Evolutionary conservation across 208 protist genomes (phyloP), one percentile per base, ranked within the genome.

Genomic region (Blastocrithidia nonstop): DNA sequence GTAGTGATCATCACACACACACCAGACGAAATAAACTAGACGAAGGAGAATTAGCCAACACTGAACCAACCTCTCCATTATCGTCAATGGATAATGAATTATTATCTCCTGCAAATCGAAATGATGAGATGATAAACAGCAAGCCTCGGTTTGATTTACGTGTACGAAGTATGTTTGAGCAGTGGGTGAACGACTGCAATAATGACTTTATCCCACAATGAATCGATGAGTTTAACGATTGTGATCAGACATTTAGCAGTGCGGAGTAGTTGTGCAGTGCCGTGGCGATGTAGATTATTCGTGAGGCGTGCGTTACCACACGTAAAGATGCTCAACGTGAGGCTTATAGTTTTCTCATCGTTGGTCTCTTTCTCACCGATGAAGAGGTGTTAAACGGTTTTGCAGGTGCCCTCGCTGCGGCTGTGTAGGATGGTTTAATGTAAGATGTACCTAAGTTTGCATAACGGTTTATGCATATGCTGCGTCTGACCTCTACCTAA

Each of bases 371-470:
- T 55, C 55, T 93, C 27, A 61, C 57, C 15, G 83, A 89, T 44
- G 63, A 74, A 35, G 79, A 88, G 53, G 59, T 93, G 13, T 57
- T 88, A 21, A 49, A 66, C 13, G 79, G 79, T 16, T 88, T 93
- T 45, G 67, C 74, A 28, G 55, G 52, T 31, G 71, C 83, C 2
- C 57, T 84, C 9, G 67, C 65, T 4, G 47, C 57, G 3, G 83
- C 83, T 9, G 67, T 88, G 23, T 76, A 89, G 56, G 83, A 93
- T 26, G 78, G 76, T 15, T 29, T 87, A 16, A 45, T 89, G 8
- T 76, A 86, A 46, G 83, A 93, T 42, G 72, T 80, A 21, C 83
- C 83, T 15, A 84, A 82, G 71, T 88, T 87, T 66, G 63, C 65
- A 21, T 75, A 88, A 54, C 83, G 83, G 35, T 88, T 85, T 44